Evolutionary conservation across 2,329 filamentous ascomycete genomes (phyloP), one percentile per base, ranked within the genome.

Genomic region (Beauveria scarabaeidicola): DNA sequence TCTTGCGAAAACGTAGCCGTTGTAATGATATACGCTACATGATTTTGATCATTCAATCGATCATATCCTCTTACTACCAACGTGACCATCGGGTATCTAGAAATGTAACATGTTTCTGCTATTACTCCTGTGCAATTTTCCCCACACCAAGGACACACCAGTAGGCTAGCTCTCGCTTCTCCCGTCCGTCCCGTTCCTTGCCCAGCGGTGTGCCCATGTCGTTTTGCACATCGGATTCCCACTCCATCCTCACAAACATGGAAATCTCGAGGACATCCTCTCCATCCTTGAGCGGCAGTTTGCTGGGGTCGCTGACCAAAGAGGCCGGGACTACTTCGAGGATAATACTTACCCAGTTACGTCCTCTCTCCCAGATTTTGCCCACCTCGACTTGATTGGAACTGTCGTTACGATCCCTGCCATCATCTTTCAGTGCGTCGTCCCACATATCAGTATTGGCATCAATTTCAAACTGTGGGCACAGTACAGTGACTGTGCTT

Each of bases 271-370:
- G 63, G 57, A 85, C 69, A 58, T 87, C 83, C 68, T 87, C 83
- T 65, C 85, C 83, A 64, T 83, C 81, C 61, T 73, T 76, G 52
- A 85, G 67, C 44, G 78, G 77, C n/a, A 74, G 71, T 52, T 76
- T 69, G 63, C 80, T 77, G 38, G 70, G 67, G 36, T 78, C 76
- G 1, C 75, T 65, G 41, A 72, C 71, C 23, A 86, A 70, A 48
- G 78, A 80, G 0, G 84, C 78, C 1, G 92, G 83, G 0, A 97
- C 83, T 15, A 99, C 88, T 71, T 99, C 94, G 27, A 99, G 79
- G 21, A 97, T 89, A 11, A 99, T 90, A 64, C 87, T 94, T 17
- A 94, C 94, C 90, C 92, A 97, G 72, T 97, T 99, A 40, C 92
- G 81, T 0, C 92, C 93, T 58, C 87, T 84, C 64, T 97, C 92